Evolutionary conservation across 257 asterid genomes (phyloP), one percentile per base, ranked within the genome.

Genomic region (Pogostemon cablin): DNA sequence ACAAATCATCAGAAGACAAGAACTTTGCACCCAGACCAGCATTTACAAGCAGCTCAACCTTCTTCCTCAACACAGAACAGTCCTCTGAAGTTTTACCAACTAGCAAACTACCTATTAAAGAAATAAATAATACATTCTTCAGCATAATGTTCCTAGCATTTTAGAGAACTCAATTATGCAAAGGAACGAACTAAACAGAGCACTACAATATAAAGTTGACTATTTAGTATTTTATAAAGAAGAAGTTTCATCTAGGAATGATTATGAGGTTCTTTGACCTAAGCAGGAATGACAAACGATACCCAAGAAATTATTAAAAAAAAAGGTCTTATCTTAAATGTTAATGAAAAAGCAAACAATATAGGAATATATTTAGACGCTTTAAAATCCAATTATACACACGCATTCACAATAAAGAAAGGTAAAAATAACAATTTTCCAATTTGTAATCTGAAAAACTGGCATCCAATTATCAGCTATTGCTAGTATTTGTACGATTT

Each of bases 71-170:
- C 61, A 72, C 53, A 35, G 81, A 71, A 61, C 82, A 81, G 1
- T 93, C 97, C 62, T 85, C 90, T 56, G 85, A 82, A 40, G 92
- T 90, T 77, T 82, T 83, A 80, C 95, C 96, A 76, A 93, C 92
- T 68, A 93, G 85, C 84, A 90, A 67, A 83, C 98, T 91, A 65
- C 98, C 97, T 93, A 72, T 64, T 67, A 38, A 9, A 6, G 11
- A 17, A 52, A 15, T 0, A 7, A 12, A 61, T 39, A 68, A 50
- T 75, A n/a, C 58, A 38, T 10, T 52, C 11, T 9, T 73, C 60
- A 62, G 35, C 71, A 9, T n/a, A 3, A 66, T 11, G 56, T 57
- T 71, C 10, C 50, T 11, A 67, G 57, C 4, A 62, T 47, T n/a
- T 40, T 12, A 37, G 50, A 62, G 52, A 78, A 64, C 34, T 7